Base-by-base conservation (phyloP, 2,329 filamentous ascomycete genomes). In the Aphanoascus verrucosus region DNA sequence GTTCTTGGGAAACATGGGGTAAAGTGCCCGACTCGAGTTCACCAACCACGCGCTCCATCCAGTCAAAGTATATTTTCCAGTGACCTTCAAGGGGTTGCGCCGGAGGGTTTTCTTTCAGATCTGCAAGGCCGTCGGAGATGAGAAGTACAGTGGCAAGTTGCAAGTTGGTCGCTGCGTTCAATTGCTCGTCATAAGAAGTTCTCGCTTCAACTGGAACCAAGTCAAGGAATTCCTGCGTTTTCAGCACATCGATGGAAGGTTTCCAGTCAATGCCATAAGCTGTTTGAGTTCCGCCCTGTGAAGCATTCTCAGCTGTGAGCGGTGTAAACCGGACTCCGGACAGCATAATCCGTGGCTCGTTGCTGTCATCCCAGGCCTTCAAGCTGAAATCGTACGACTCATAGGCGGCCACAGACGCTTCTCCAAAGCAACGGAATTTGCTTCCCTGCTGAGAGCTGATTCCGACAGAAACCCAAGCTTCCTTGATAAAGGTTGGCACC, bases 341-440 rank as follows among this genome's bases (percentile, higher is more conserved):
- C 17, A 55, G 42, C 38, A 38, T 14, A 15, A 42, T 52, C 31
- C 41, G 57, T n/a, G 44, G 49, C 44, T 52, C 45, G 45, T 40
- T 44, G 32, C 48, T 51, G 34, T 11, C 56, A 43, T 23, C 57
- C 56, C 37, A 49, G 17, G 34, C 38, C 38, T 45, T 49, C 12
- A 45, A 38, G 43, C 49, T 52, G 43, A 49, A 53, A 34, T 43
- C 54, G 55, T 48, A 58, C 19, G 45, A 3, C 70, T 69, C 49
- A 72, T 64, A 19, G 65, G 65, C 0, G 73, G 74, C 47, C 70
- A 69, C 1, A 68, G 66, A 52, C 72, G 64, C 1, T 63, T 53
- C 9, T 76, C 63, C 35, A 67, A 65, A 11, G 63, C 62, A 20
- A 67, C 59, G 19, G 70, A 60, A 20, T 58, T 47, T 35, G 58